Evolutionary conservation across 352 stramenopile genomes (phyloP).

Genomic region (Phytophthora cajani): DNA sequence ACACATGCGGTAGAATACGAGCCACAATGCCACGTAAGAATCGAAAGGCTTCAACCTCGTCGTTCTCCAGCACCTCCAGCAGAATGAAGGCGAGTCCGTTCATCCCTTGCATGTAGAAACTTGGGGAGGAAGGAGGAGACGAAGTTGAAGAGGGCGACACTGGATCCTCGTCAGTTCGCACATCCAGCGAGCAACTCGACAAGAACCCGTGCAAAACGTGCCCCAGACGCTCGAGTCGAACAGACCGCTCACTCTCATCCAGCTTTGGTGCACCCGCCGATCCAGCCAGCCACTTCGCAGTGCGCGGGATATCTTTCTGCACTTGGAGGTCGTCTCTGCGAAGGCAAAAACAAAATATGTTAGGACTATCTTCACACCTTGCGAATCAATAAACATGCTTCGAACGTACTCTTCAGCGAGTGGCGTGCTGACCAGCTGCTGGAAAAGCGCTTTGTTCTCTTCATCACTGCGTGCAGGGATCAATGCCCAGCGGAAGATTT

Average conservation of each 20-base stretch:
- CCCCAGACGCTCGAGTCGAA: slow-evolving; percentile 49
- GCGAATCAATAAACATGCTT: background rate
- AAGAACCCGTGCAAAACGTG: slow-evolving; percentile 76
- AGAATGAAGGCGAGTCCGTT: slow-evolving; percentile 85
- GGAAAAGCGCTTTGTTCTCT: slow-evolving; percentile 22
- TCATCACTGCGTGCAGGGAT: slow-evolving; percentile 15
- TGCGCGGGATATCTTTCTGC: slow-evolving; percentile 84
- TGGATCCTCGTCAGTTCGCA: slow-evolving; percentile 44
- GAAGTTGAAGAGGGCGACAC: slow-evolving; percentile 29
- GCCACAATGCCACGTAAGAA: slow-evolving; percentile 73
- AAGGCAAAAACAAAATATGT: slow-evolving; percentile 3
- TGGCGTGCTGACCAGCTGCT: slow-evolving; percentile 25
- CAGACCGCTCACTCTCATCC: slow-evolving; percentile 31
- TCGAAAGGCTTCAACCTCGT: slow-evolving; percentile 59
- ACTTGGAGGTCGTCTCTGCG: slow-evolving; percentile 72
- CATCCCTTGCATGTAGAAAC: slow-evolving; percentile 90
- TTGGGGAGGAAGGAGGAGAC: slow-evolving; percentile 33
- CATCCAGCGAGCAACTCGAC: slow-evolving; percentile 58
- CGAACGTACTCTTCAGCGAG: slow-evolving; percentile 63
- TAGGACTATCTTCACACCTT: background rate
- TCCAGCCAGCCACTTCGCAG: slow-evolving; percentile 73
- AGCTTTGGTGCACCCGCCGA: slow-evolving; percentile 64
- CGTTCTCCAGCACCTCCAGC: slow-evolving; percentile 64
- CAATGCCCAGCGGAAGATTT: slow-evolving; percentile 74
- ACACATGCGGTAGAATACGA: slow-evolving; percentile 79